Conservation (phyloP, 257 asterid genomes). For the Solanum etuberosum region DNA sequence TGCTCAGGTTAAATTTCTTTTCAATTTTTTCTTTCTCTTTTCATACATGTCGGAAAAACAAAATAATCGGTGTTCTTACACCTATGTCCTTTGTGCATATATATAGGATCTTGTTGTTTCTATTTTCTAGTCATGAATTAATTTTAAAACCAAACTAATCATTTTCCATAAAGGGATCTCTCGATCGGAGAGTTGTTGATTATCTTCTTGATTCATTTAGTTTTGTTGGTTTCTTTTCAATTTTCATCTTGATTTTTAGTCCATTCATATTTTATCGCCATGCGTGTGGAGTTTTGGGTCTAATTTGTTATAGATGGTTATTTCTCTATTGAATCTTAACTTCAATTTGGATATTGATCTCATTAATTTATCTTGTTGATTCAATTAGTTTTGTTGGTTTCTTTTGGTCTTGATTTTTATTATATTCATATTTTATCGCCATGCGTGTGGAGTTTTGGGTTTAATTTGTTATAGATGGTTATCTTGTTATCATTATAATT, state of each 20-base stretch:
- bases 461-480: not conserved
- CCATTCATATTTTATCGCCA: not conserved
- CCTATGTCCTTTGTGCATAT: not conserved
- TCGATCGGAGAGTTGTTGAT: not conserved
- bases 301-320: not conserved
- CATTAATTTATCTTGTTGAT: not conserved
- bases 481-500: not conserved
- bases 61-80: not conserved
- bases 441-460: not conserved
- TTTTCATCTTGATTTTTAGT: not conserved
- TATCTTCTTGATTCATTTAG: not conserved
- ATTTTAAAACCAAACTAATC: not conserved
- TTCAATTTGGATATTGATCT: not conserved
- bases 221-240: not conserved
- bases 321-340: not conserved
- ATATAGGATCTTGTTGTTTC: not conserved
- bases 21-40: not conserved
- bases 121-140: not conserved
- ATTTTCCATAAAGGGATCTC: not conserved
- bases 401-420: not conserved
- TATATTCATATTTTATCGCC: not conserved
- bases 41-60: not conserved
- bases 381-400: not conserved
- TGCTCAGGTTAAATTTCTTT: conserved; percentile 12
- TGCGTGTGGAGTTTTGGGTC: not conserved